Evolutionary conservation across 345 rosid species (phyloP).

Genomic region (Murraya koenigii): DNA sequence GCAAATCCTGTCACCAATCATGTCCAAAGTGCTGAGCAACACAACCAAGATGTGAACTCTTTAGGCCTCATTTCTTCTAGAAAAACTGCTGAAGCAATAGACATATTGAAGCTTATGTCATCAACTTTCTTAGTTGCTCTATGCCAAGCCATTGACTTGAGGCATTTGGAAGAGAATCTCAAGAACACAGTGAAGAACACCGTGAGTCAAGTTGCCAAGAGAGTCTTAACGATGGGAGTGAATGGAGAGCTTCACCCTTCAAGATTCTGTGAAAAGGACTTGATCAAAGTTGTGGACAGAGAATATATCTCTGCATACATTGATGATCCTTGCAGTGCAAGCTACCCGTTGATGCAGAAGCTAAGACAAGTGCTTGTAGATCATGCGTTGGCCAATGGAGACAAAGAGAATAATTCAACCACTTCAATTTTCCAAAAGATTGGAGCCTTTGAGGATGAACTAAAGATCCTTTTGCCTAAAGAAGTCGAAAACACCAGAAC

Average conservation of each 20-base stretch:
- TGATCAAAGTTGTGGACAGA: slow-evolving; percentile 52
- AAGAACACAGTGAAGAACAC: slow-evolving; percentile 52
- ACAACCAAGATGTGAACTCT: slow-evolving; percentile 80
- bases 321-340: slow-evolving; percentile 64
- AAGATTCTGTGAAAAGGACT: slow-evolving; percentile 61
- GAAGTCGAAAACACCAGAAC: slow-evolving; percentile 57
- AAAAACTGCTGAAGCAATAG: slow-evolving; percentile 58
- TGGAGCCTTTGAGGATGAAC: slow-evolving; percentile 55
- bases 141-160: slow-evolving; percentile 67
- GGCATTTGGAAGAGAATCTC: slow-evolving; percentile 75
- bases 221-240: slow-evolving; percentile 41
- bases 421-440: slow-evolving; percentile 69
- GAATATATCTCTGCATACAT: slow-evolving; percentile 55
- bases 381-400: slow-evolving; percentile 56
- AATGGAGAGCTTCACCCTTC: slow-evolving; percentile 71
- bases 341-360: slow-evolving; percentile 62
- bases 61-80: slow-evolving; percentile 65
- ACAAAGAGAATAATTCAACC: slow-evolving; percentile 44
- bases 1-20: slow-evolving; percentile 80
- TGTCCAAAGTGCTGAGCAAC: slow-evolving; percentile 78
- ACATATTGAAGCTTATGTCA: slow-evolving; percentile 71
- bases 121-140: slow-evolving; percentile 62
- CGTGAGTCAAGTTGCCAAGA: slow-evolving; percentile 52
- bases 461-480: slow-evolving; percentile 45
- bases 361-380: slow-evolving; percentile 62